phyloP scores from a whole-genome alignment of 805 yeast genomes.

The Kluyveromyces aestuarii region DNA sequence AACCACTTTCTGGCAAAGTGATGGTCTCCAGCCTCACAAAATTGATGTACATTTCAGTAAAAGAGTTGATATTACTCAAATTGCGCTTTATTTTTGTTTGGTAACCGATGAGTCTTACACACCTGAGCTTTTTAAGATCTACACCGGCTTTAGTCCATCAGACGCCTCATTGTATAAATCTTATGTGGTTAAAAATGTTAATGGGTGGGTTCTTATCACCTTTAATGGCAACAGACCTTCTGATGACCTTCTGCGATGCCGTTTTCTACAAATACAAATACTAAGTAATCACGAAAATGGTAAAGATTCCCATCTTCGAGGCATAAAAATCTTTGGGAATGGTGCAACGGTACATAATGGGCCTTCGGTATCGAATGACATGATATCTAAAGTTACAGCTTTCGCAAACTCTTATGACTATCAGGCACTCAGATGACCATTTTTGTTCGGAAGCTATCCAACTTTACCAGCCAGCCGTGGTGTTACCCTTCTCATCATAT shows the following conservation, averaged over 20 bases:
- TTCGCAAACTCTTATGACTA: background rate
- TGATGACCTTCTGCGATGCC: constrained; percentile 21
- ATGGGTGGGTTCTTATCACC: constrained; percentile 26
- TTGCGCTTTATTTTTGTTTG: constrained; percentile 66
- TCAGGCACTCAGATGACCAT: background rate
- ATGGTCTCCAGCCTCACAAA: constrained; percentile 82
- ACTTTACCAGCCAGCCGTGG: background rate
- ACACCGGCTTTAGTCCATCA: constrained; percentile 24
- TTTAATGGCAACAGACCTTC: constrained; percentile 17
- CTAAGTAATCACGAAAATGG: constrained; percentile 81
- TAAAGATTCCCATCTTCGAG: constrained; percentile 85
- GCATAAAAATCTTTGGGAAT: constrained; percentile 37
- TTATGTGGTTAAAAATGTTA: constrained; percentile 18
- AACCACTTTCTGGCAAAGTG: constrained; percentile 84
- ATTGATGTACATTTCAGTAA: constrained; percentile 75
- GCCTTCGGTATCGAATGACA: background rate
- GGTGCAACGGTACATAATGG: background rate
- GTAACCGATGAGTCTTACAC: constrained; percentile 84
- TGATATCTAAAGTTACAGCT: background rate
- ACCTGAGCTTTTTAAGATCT: constrained; percentile 38
- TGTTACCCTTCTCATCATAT: background rate
- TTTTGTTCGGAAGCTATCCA: too few species aligned
- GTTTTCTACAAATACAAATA: constrained; percentile 21
- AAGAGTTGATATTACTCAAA: constrained; percentile 55
- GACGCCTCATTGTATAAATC: constrained; percentile 22